phyloP scores from a whole-genome alignment of 257 asterid genomes.

The Handroanthus guayacan region DNA sequence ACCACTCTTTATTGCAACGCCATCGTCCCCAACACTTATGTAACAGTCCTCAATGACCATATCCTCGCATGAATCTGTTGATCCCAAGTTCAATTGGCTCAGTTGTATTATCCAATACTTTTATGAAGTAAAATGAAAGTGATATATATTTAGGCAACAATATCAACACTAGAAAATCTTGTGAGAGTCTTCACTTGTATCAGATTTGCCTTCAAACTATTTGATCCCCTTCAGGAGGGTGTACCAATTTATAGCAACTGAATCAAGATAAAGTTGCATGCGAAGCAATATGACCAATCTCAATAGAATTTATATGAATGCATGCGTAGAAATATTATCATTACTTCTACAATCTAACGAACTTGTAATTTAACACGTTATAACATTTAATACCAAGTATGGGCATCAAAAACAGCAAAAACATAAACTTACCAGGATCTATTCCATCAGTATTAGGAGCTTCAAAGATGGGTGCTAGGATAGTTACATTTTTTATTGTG shows the following conservation, averaged over 20 bases:
- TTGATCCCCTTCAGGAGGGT: neutral
- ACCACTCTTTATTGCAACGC: constrained; percentile 97
- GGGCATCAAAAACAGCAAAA: constrained; percentile 2
- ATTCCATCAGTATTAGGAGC: constrained; percentile 92
- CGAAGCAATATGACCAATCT: neutral
- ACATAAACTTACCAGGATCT: constrained; percentile 64
- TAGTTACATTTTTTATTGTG: constrained; percentile 61
- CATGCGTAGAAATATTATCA: neutral
- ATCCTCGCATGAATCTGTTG: constrained; percentile 93
- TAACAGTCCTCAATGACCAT: constrained; percentile 91
- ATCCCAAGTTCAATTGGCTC: constrained; percentile 17
- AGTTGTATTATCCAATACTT: constrained; percentile 4
- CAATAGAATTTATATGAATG: neutral
- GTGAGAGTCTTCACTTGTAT: neutral
- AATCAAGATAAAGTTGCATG: neutral
- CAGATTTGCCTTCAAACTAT: neutral
- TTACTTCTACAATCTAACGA: neutral
- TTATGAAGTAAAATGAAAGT: neutral
- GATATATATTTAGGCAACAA: neutral
- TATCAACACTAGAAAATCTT: neutral
- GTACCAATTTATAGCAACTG: neutral
- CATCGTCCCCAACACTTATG: constrained; percentile 97
- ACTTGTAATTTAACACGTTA: neutral
- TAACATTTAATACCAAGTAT: constrained; percentile 15
- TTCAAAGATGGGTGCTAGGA: constrained; percentile 64